Evolutionary conservation across 1,284 basidiomycete species (phyloP).

Genomic region (Trametes hirsuta): DNA sequence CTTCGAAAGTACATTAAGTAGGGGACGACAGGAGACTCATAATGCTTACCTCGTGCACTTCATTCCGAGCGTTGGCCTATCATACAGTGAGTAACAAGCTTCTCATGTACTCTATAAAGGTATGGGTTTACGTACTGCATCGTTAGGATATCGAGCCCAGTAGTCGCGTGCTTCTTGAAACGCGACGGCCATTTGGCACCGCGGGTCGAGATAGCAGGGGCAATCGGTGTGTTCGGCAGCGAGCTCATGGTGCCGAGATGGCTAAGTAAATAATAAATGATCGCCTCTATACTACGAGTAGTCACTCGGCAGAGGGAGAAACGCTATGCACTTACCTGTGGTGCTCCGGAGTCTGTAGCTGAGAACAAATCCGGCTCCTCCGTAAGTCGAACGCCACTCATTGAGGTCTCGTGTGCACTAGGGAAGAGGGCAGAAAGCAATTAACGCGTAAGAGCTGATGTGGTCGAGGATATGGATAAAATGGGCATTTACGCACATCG

Average conservation of each 20-base stretch:
- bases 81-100: background rate
- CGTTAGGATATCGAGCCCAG: slow-evolving; percentile 10
- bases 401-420: background rate
- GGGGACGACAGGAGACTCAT: too few relatives aligned
- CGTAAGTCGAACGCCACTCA: background rate
- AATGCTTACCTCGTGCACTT: slow-evolving; percentile 9
- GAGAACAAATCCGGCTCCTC: too few relatives aligned
- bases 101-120: background rate
- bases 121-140: background rate
- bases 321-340: too few relatives aligned
- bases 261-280: too few relatives aligned
- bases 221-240: slow-evolving; percentile 3
- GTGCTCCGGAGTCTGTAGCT: too few relatives aligned
- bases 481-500: too few relatives aligned
- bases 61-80: slow-evolving; percentile 3
- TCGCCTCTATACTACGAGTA: too few relatives aligned
- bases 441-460: background rate
- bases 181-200: slow-evolving; percentile 14
- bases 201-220: slow-evolving; percentile 11
- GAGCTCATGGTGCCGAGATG: too few relatives aligned
- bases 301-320: too few relatives aligned
- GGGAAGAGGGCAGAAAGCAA: background rate
- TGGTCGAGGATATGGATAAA: background rate
- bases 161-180: slow-evolving; percentile 16
- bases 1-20: background rate